Evolutionary conservation across 2,329 filamentous ascomycete species (phyloP).

Genomic region (Mycosphaerella sp.): DNA sequence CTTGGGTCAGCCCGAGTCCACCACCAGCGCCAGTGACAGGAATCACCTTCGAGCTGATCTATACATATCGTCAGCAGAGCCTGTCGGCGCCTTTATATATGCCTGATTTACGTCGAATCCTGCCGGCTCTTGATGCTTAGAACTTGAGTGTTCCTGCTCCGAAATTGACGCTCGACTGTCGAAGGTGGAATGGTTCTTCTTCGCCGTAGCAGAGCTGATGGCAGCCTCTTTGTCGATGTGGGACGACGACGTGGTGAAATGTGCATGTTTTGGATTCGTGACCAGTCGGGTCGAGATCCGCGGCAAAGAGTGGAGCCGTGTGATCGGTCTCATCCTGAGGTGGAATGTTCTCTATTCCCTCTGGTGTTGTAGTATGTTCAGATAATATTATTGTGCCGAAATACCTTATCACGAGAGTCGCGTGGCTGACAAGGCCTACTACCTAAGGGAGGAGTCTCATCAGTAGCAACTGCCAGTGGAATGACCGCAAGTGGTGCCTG

Average conservation of each 20-base stretch:
- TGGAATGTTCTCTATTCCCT: neutral
- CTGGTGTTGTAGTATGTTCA: no score
- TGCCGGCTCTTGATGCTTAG: neutral
- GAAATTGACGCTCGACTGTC: no score
- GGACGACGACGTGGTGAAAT: neutral
- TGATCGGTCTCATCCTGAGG: neutral
- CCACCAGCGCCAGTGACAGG: slow-evolving; percentile 26
- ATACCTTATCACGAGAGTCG: neutral
- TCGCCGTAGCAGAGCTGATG: neutral
- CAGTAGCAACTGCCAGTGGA: neutral
- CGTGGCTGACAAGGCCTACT: neutral
- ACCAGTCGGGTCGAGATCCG: neutral
- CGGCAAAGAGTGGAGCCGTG: neutral
- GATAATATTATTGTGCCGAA: neutral
- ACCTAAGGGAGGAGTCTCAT: neutral
- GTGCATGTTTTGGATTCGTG: neutral
- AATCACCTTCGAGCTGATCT: slow-evolving; percentile 24
- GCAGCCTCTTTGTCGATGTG: neutral
- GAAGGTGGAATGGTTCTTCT: no score
- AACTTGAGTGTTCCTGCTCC: no score
- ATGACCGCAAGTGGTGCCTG: neutral
- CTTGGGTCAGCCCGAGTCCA: slow-evolving; percentile 35
- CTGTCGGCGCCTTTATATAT: neutral
- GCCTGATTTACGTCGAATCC: neutral
- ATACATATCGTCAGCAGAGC: neutral